Conservation (phyloP, 495 filamentous ascomycete species). For the Tricharina praecox region DNA sequence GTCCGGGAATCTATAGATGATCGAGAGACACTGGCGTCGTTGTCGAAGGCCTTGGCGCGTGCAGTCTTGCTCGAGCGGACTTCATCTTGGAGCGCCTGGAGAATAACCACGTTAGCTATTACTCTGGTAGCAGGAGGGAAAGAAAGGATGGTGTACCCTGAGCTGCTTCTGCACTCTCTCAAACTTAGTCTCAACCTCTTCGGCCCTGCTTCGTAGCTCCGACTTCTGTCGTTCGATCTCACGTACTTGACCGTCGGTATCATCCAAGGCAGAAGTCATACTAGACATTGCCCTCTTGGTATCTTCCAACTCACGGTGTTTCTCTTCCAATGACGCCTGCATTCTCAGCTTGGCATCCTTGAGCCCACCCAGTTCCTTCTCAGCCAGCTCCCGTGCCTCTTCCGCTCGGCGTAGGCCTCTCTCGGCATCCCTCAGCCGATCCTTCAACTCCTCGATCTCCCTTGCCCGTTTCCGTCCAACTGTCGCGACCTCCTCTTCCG, state of each 20-base stretch:
- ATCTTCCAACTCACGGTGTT: conserved; percentile 54
- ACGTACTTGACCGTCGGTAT: conserved; percentile 66
- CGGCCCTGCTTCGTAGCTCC: conserved; percentile 55
- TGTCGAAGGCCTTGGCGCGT: conserved; percentile 18
- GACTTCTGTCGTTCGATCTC: conserved; percentile 65
- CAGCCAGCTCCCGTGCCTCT: conserved; percentile 46
- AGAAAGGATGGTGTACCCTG: conserved; percentile 31
- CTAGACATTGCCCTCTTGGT: conserved; percentile 59
- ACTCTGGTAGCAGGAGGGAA: neutral
- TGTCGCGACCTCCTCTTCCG: conserved; percentile 73
- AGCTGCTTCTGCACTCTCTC: conserved; percentile 67
- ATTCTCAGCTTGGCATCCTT: conserved; percentile 47
- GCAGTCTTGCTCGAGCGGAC: conserved; percentile 23
- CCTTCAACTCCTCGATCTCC: conserved; percentile 74
- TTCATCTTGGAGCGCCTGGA: conserved; percentile 24
- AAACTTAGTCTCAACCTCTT: conserved; percentile 55
- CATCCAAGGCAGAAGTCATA: conserved; percentile 64
- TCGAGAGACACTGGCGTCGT: conserved; percentile 21
- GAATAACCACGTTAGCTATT: neutral
- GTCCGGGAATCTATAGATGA: conserved; percentile 45
- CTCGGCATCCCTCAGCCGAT: conserved; percentile 63
- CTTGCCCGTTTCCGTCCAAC: conserved; percentile 56
- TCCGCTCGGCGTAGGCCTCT: conserved; percentile 49
- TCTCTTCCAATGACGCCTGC: conserved; percentile 48
- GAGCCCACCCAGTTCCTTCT: conserved; percentile 53